Conservation (phyloP, 1,284 basidiomycete species). For the Anthracocystis panici-leucophaei region DNA sequence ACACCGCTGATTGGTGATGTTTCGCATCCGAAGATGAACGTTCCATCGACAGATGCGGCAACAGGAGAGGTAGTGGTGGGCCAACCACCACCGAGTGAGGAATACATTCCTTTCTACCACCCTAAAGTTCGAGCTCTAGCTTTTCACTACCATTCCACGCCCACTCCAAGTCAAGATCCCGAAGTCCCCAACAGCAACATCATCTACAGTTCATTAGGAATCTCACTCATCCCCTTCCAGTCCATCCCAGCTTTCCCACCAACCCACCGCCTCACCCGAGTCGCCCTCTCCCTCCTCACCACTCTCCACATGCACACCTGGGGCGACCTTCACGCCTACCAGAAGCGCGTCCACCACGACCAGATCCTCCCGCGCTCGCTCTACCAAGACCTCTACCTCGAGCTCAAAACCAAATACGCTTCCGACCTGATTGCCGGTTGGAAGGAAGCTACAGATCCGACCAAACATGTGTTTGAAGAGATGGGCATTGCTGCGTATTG, state of each 20-base stretch:
- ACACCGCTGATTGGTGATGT: slow-evolving; percentile 31
- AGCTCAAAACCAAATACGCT: slow-evolving; percentile 83
- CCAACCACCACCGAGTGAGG: slow-evolving; percentile 13
- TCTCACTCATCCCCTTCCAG: slow-evolving; percentile 72
- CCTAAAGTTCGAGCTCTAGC: slow-evolving; percentile 63
- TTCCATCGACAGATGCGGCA: background rate
- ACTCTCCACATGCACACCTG: slow-evolving; percentile 85
- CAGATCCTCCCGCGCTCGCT: slow-evolving; percentile 79
- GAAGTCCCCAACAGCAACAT: background rate
- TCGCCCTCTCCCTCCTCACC: slow-evolving; percentile 82
- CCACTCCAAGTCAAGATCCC: background rate
- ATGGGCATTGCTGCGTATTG: slow-evolving; percentile 92
- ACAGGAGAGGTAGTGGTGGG: background rate
- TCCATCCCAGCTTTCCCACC: slow-evolving; percentile 14
- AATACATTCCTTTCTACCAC: slow-evolving; percentile 65
- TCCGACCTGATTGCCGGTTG: slow-evolving; percentile 72
- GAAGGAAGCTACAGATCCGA: slow-evolving; percentile 82
- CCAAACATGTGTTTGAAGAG: slow-evolving; percentile 88
- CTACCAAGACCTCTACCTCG: slow-evolving; percentile 90
- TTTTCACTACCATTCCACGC: slow-evolving; percentile 44
- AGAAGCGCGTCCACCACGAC: slow-evolving; percentile 88
- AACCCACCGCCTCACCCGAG: slow-evolving; percentile 80
- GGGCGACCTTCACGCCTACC: slow-evolving; percentile 82
- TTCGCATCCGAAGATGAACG: slow-evolving; percentile 26
- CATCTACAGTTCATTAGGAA: slow-evolving; percentile 69